A percentile compares a stretch with the other conserved stretches of the same genome.
Conservation (phyloP, 2,329 filamentous ascomycete genomes). For the Colletotrichum somersetense region DNA sequence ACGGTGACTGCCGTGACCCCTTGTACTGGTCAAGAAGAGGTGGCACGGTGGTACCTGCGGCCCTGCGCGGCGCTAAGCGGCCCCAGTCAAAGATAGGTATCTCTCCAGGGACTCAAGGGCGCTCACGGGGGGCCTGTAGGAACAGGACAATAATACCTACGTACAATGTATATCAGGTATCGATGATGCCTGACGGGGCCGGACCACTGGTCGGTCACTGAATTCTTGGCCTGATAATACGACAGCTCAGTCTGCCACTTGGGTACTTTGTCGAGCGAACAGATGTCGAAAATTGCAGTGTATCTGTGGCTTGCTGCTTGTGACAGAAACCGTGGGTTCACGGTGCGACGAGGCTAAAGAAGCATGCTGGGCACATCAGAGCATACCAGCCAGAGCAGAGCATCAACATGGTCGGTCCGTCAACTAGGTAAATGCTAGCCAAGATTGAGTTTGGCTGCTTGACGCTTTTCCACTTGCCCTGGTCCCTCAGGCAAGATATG, state of each 20-base stretch:
- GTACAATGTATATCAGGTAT: slow-evolving; percentile 32
- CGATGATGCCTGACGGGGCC: slow-evolving; percentile 40
- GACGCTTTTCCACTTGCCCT: too few species aligned
- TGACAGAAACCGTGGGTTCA: not conserved
- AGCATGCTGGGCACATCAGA: not conserved
- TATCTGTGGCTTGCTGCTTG: not conserved
- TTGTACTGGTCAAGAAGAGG: slow-evolving; percentile 39
- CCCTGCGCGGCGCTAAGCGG: slow-evolving; percentile 40
- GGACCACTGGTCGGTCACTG: slow-evolving; percentile 27
- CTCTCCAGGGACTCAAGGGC: slow-evolving; percentile 11
- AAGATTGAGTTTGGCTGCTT: not conserved
- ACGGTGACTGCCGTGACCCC: slow-evolving; percentile 41
- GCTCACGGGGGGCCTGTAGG: not conserved
- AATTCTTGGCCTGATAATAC: slow-evolving; percentile 33
- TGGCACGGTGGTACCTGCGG: slow-evolving; percentile 40
- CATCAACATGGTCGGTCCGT: not conserved
- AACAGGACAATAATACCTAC: not conserved
- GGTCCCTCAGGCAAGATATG: not conserved
- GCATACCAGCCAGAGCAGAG: slow-evolving; percentile 5
- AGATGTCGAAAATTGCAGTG: not conserved
- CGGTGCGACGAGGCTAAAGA: slow-evolving; percentile 15
- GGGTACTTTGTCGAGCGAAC: slow-evolving; percentile 6
- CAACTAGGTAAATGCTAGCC: not conserved
- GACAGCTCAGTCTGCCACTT: slow-evolving; percentile 16
- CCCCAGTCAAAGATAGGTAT: slow-evolving; percentile 22